These are phyloP conservation scores for Paecilomyces sp. DNA, from an alignment of 2,329 filamentous ascomycete species.

Conservation along the genomic window DNA sequence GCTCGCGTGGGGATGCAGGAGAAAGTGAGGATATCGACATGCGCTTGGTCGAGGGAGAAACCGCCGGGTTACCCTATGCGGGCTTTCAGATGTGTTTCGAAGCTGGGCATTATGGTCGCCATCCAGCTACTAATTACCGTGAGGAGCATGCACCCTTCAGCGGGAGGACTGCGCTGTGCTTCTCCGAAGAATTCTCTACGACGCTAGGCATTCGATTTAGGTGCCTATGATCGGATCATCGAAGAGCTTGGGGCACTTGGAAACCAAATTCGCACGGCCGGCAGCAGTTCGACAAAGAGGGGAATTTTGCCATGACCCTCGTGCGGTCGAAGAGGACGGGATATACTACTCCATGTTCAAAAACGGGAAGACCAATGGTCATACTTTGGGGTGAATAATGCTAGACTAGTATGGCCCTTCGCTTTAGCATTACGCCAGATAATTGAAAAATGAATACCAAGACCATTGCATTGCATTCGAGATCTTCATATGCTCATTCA, in stretches of 20 bases:
- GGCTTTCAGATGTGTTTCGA: not conserved
- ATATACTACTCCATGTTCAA: not conserved
- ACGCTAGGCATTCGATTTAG: not conserved
- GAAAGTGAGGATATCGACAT: not conserved
- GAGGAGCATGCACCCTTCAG: not conserved
- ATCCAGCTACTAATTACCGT: not conserved
- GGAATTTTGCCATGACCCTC: not conserved
- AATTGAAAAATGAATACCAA: not conserved
- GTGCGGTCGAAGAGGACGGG: not conserved
- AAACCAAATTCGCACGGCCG: not conserved
- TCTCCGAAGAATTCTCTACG: not conserved
- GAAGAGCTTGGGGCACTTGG: not conserved
- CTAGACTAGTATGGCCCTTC: not conserved
- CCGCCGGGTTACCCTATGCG: not conserved
- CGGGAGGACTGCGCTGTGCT: not conserved
- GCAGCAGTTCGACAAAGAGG: not conserved
- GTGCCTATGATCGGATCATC: not conserved
- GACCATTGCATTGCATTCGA: not conserved
- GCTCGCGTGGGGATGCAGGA: not conserved
- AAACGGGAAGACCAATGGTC: not conserved
- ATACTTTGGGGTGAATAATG: not conserved
- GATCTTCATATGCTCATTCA: not conserved
- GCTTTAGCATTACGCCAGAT: not conserved
- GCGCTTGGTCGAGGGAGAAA: not conserved
- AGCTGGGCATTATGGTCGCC: not conserved